A percentile compares a stretch with the other conserved stretches of the same genome.
Conservation (phyloP, 305 asterid species). For the Salvia sclarea region DNA sequence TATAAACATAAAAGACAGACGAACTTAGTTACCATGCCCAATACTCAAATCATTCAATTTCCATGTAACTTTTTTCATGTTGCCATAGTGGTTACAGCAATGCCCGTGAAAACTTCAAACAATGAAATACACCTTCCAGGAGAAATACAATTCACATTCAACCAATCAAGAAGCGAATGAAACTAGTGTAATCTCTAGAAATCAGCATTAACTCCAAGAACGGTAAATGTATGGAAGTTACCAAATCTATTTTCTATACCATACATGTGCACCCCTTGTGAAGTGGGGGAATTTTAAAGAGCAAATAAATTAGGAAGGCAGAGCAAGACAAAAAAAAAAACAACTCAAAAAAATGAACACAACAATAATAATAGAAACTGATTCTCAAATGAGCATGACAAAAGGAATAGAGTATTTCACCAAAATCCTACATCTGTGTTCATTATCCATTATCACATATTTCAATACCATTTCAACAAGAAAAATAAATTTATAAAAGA, state of each 20-base stretch:
- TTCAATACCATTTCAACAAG: no score
- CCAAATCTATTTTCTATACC: slow-evolving; percentile 6
- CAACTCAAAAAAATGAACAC: not conserved
- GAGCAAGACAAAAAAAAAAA: not conserved
- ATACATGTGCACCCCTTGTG: not conserved
- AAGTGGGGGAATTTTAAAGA: not conserved
- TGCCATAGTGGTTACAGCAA: slow-evolving; percentile 20
- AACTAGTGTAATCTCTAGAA: not conserved
- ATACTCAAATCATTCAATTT: not conserved
- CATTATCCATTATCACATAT: no score
- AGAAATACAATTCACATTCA: slow-evolving; percentile 1
- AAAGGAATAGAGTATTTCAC: slow-evolving; percentile 2
- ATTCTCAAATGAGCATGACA: slow-evolving; percentile 17
- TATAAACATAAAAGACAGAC: slow-evolving; percentile 31
- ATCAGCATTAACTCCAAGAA: not conserved
- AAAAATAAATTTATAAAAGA: no score
- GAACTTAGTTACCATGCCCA: slow-evolving; percentile 16
- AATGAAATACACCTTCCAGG: slow-evolving; percentile 13
- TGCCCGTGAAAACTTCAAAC: slow-evolving; percentile 20
- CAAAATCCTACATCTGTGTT: no score
- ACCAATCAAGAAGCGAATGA: slow-evolving; percentile 16
- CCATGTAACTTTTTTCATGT: slow-evolving; percentile 17
- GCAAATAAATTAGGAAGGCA: not conserved
- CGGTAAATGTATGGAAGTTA: not conserved
- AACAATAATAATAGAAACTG: not conserved